Base-by-base conservation (phyloP, 768 basidiomycete genomes). In the Dentipellis sp. region DNA sequence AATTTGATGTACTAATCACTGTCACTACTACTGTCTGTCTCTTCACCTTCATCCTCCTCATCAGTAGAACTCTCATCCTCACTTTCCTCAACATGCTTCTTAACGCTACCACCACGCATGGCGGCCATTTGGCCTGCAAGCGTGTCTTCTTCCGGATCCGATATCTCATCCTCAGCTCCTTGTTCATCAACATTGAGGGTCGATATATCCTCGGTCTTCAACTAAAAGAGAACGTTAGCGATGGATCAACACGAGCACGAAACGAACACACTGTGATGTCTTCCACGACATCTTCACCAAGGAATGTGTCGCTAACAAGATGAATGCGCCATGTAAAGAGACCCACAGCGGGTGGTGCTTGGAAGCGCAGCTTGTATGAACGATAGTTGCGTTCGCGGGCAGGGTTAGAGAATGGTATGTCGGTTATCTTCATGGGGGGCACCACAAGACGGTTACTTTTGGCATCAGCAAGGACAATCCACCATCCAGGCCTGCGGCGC, bases 71-170 rank as follows among this genome's bases (percentile, higher is more conserved):
- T 76, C 58, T 79, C 79, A 9, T 82, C 81, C 50, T 77, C 79
- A 42, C 80, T 82, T 19, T 65, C 78, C 34, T 69, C 73, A 14
- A 57, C 69, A 23, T 58, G 56, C 65, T 82, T 86, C 79, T 92
- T 97, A 58, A 95, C 91, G 17, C 80, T 62, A 3, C 85, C 88
- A 4, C 94, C 94, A 46, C 89, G 83, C 91, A 99, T 92, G 46
- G 84, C 83, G 5, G 94, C 94, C 91, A 98, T 95, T 75, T 99
- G 97, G 8, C 97, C 97, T 4, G 94, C 97, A 52, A 98, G 73
- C 22, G 88, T 81, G 69, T 98, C 97, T 69, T 98, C 97, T 34
- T 98, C 97, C 0, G 97, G 97, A 50, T 98, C 97, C 0, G 94
- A 97, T 60, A 98, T 99, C 57, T 97, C 94, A 65, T 97, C 94